phyloP scores from a whole-genome alignment of 2,329 filamentous ascomycete genomes.

The Lithohypha guttulata region DNA sequence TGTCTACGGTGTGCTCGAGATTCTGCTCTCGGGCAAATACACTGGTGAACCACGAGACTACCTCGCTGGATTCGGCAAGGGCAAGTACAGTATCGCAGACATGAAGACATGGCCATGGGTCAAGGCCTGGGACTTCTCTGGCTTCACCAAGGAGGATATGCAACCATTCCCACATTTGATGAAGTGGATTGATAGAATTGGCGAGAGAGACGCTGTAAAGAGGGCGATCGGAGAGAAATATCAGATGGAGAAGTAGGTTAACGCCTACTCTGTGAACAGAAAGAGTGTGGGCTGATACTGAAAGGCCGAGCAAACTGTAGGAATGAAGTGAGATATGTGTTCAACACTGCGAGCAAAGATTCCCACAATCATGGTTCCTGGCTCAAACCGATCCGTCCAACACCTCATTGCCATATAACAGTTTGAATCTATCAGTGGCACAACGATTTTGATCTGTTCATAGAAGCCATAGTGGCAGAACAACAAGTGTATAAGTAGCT shows the following conservation, averaged over 20 bases:
- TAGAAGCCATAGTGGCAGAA: no score
- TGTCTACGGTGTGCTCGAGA: constrained; percentile 46
- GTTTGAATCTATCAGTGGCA: no score
- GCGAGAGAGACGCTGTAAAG: constrained; percentile 38
- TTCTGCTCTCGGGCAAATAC: constrained; percentile 43
- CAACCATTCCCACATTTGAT: constrained; percentile 41
- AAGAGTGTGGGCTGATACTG: constrained; percentile 2
- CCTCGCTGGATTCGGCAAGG: constrained; percentile 42
- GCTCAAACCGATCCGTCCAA: no score
- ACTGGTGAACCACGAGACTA: constrained; percentile 40
- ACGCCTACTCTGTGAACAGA: no score
- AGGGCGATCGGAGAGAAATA: constrained; percentile 34
- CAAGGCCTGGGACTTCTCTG: constrained; percentile 33
- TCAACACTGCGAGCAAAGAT: no score
- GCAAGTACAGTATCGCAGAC: constrained; percentile 45
- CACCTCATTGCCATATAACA: no score
- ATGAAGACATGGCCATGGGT: constrained; percentile 44
- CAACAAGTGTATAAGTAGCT: no score
- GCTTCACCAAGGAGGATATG: constrained; percentile 40
- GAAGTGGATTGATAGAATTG: constrained; percentile 44
- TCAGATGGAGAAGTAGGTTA: no score
- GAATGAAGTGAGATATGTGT: no score
- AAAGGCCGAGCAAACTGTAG: no score
- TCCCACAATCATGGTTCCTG: no score
- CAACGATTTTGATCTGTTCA: no score